A percentile compares a stretch with the other conserved stretches of the same genome.
Conservation (phyloP, 805 yeast genomes). For the Yarrowia yakushimensis region DNA sequence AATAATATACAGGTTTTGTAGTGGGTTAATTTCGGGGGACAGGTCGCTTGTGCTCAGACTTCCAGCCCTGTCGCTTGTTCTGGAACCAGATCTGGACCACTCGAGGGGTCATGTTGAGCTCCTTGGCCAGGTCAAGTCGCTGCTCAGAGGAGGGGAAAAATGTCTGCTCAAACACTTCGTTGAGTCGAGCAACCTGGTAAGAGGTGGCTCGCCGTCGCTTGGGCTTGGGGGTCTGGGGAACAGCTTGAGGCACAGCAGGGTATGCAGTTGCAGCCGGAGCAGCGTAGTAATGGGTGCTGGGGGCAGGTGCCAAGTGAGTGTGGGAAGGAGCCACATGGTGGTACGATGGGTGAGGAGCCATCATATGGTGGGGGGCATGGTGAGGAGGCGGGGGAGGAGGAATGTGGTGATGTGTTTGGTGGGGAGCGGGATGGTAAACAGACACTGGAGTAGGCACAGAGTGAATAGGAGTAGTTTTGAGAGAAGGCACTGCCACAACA, state of each 20-base stretch:
- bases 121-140: slow-evolving; percentile 65
- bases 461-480: not conserved
- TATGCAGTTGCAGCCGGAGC: slow-evolving; percentile 11
- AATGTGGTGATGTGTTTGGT: not conserved
- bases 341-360: not conserved
- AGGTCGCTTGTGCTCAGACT: slow-evolving; percentile 31
- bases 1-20: slow-evolving; percentile 17
- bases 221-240: slow-evolving; percentile 34
- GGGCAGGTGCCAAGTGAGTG: slow-evolving; percentile 1
- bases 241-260: not conserved
- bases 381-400: slow-evolving; percentile 9
- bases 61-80: slow-evolving; percentile 55
- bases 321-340: slow-evolving; percentile 10
- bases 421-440: not conserved
- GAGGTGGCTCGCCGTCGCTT: slow-evolving; percentile 75
- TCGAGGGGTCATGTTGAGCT: slow-evolving; percentile 79
- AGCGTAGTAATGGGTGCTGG: not conserved
- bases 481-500: not conserved
- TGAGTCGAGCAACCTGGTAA: slow-evolving; percentile 65
- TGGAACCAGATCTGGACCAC: slow-evolving; percentile 93
- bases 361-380: not conserved
- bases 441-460: not conserved
- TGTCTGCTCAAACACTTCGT: slow-evolving; percentile 67
- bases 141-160: slow-evolving; percentile 74
- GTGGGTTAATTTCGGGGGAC: slow-evolving; percentile 29